Base-by-base conservation (phyloP, 345 rosid species). In the thale cress (Arabidopsis thaliana) region DNA sequence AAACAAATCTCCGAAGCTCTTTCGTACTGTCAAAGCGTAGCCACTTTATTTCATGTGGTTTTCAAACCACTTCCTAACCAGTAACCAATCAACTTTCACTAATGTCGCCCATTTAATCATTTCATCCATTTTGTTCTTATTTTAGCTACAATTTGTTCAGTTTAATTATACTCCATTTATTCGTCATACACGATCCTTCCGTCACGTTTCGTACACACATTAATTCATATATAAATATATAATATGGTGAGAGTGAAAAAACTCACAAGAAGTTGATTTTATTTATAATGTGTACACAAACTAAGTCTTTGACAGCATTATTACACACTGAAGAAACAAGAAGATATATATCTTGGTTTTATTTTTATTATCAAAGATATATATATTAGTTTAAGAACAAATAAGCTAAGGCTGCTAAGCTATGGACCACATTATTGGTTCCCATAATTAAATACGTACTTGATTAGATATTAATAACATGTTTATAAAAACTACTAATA, bases 151-250 rank as follows among this genome's bases (percentile, higher is more conserved):
- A 13, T 53, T 36, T 36, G 5, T 38, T 38, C 20, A 8, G 24
- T 13, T 37, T 6, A 51, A 44, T 1, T 51, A 37, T 24, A 67
- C 23, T 67, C 56, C 20, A 38, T 65, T 48, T 53, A 37, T 67
- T 33, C 23, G 14, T 48, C 40, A 14, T 38, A 73, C 85, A 85
- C 67, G 89, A 87, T 89, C 91, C 86, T 74, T 68, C 79, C 83
- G 83, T 79, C 72, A 85, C 82, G 89, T 83, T 87, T 28, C 59
- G 1, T 30, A 32, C 59, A 55, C 38, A 56, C 23, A 14, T 56
- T 55, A 16, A 16, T 16, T 16, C 20, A 16, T 16, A 16, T 16
- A 16, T 16, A 16, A 16, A 55, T 7, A 55, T 30, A 55, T 25
- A 24, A 55, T 30, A 3, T 56, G 40, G 23, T 56, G 40, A 56